Percentiles rank a stretch among this genome's conserved stretches.
phyloP scores from a whole-genome alignment of 2,329 filamentous ascomycete species.

The Diaporthe eres region DNA sequence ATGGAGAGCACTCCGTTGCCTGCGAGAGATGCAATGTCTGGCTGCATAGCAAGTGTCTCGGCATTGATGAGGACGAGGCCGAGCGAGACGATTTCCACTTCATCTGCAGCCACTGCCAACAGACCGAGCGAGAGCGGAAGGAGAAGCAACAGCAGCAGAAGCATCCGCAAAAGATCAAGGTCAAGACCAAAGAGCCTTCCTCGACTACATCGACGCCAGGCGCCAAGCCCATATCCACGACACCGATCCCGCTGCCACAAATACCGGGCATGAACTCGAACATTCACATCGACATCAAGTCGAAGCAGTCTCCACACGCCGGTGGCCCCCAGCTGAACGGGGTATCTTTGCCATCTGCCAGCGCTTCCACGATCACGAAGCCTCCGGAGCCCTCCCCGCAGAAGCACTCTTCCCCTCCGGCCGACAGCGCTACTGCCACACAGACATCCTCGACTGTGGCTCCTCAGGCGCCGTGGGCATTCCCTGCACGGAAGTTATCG shows the following conservation, averaged over 20 bases:
- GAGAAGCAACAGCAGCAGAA: constrained; percentile 75
- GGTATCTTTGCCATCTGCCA: constrained; percentile 35
- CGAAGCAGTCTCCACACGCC: constrained; percentile 32
- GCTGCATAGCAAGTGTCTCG: constrained; percentile 96
- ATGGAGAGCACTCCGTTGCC: constrained; percentile 92
- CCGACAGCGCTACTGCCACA: constrained; percentile 19
- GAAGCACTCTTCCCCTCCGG: constrained; percentile 39
- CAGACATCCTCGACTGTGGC: constrained; percentile 28
- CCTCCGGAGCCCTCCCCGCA: constrained; percentile 40
- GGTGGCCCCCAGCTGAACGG: constrained; percentile 35
- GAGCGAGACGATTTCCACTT: constrained; percentile 91
- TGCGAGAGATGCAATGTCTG: constrained; percentile 96
- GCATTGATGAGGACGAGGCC: constrained; percentile 82
- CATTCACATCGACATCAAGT: neutral
- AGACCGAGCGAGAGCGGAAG: constrained; percentile 65
- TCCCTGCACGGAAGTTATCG: constrained; percentile 44
- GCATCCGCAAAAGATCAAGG: constrained; percentile 65
- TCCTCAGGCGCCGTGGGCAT: constrained; percentile 21
- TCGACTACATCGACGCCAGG: constrained; percentile 46
- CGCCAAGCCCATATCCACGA: constrained; percentile 45
- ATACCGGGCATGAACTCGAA: constrained; percentile 38
- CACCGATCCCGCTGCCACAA: constrained; percentile 41
- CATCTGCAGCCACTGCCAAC: constrained; percentile 83
- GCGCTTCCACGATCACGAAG: constrained; percentile 27
- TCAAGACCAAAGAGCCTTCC: constrained; percentile 61